Evolutionary conservation across 345 rosid genomes (phyloP), one percentile per base, ranked within the genome.

Genomic region (Populus pruinosa): DNA sequence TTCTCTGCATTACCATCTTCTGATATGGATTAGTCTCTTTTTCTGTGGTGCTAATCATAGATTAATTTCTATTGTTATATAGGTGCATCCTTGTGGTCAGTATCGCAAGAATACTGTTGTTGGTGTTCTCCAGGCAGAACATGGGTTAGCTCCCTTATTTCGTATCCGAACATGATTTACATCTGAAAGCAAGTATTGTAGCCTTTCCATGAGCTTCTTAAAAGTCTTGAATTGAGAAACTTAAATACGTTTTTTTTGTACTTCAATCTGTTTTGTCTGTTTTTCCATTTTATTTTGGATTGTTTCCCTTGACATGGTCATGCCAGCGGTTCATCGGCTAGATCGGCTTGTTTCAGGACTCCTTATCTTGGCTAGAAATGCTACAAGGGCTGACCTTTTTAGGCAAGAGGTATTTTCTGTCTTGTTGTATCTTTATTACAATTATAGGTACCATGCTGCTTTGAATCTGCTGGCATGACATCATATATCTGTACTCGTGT

Each of bases 41-140:
- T 74, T 10, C 1, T n/a, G 5, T 23, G 53, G 17, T 56, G 6
- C 70, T 73, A 33, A 65, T 65, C 13, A 8, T 18, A 56, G 25
- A 41, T 41, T 41, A 2, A 41, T 59, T 56, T 63, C 2, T 73
- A 56, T 62, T 81, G 25, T 74, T 35, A 64, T 75, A 72, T 81
- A 91, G 99, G 97, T 96, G 76, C 97, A 92, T 87, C 98, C 96
- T 18, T 93, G 97, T 87, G 99, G 97, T 73, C 98, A 96, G 72
- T 96, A 92, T 78, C 92, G 97, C 55, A 96, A 96, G 89, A 96
- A 96, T 87, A 96, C 97, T 6, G 86, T 96, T 78, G 93, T 96
- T 76, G 95, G 99, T 78, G 90, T 96, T 87, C 98, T 96, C 82
- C 90, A 91, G 78, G 98, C 98, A 36, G 99, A 96, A 84, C 87